Evolutionary conservation across 441 rosid genomes (phyloP), one percentile per base, ranked within the genome.

Genomic region (Pelargonium myrrhifolium): DNA sequence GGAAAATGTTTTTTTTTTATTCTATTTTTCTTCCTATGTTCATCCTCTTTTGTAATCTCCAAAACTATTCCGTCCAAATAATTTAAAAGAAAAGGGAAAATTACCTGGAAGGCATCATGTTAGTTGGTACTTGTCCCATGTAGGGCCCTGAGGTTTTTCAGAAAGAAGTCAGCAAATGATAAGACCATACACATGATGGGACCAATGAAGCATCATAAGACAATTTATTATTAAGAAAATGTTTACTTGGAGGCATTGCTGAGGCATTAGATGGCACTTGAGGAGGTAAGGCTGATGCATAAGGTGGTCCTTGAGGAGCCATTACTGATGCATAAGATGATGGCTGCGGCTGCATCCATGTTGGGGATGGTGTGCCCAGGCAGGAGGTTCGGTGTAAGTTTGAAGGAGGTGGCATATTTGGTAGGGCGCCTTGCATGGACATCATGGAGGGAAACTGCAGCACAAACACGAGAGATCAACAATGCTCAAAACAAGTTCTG

Each of bases 361-460:
- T 76, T 7, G 80, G 68, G 14, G 75, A 64, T 11, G 84, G 80
- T 68, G 78, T 28, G 26, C 80, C 89, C 69, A 81, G 77, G 68
- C 81, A 70, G 63, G 90, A 69, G 42, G 85, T 45, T 59, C 9
- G 85, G 63, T 77, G 67, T 22, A 86, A 65, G 49, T 84, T 81
- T 10, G 87, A 64, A 73, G 85, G 75, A 39, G 84, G 83, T 37
- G 84, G 76, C 64, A 74, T 42, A 72, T 68, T 84, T 61, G 85
- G 95, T 66, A 89, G 73, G 62, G 88, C 87, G 68, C 86, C 76
- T 78, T 86, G 93, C 73, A 86, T 74, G 70, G 96, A 60, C 26
- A 72, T 79, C 90, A 91, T 81, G 71, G 92, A 84, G 80, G 93
- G 93, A 74, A 89, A 94, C 91, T 83, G 73, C 79, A 89, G 15